phyloP scores from a whole-genome alignment of 139 green algal genomes.

The Chlorella sp. region DNA sequence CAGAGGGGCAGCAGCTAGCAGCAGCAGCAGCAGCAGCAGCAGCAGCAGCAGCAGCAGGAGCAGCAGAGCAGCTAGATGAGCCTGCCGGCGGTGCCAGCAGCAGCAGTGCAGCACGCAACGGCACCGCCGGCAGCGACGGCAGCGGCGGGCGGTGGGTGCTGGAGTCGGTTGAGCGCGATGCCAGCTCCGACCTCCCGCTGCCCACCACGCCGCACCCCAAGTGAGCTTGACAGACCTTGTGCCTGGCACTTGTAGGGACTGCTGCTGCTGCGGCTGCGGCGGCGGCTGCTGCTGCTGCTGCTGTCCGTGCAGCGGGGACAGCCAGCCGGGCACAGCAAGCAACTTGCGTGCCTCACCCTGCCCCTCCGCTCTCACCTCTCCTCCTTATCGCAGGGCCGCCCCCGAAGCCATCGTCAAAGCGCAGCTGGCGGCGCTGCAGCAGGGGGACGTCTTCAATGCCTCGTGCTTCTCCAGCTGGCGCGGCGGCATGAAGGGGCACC shows the following conservation, averaged over 20 bases:
- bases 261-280: constrained; percentile 11
- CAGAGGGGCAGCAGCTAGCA: background rate
- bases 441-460: constrained; percentile 29
- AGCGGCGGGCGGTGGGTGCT: constrained; percentile 15
- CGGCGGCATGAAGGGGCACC: background rate
- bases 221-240: constrained; percentile 2
- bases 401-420: constrained; percentile 34
- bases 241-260: background rate
- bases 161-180: constrained; percentile 5
- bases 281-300: too few relatives aligned
- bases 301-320: too few relatives aligned
- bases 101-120: background rate
- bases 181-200: constrained; percentile 2
- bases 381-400: background rate
- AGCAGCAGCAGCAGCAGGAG: background rate
- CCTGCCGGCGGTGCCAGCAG: background rate
- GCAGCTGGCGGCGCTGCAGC: constrained; percentile 38
- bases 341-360: background rate
- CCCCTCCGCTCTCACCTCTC: background rate
- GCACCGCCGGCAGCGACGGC: background rate
- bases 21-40: background rate
- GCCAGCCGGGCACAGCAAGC: too few relatives aligned
- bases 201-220: constrained; percentile 44
- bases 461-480: constrained; percentile 20
- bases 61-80: background rate